Evolutionary conservation across 768 basidiomycete species (phyloP).

Genomic region (Russula virescens): DNA sequence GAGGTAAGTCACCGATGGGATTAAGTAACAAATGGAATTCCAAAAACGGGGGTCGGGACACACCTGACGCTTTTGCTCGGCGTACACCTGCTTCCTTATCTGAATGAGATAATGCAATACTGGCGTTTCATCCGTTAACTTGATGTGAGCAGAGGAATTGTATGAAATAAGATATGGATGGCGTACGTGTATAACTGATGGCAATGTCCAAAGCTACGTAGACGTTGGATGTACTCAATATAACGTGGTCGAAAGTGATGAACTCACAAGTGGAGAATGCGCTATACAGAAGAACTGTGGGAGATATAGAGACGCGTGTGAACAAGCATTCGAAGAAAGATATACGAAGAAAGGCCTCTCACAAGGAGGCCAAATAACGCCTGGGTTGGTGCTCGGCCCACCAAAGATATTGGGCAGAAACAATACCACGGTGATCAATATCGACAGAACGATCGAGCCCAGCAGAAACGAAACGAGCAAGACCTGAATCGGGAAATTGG

Average conservation of each 20-base stretch:
- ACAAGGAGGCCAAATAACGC: not conserved
- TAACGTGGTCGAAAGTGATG: not conserved
- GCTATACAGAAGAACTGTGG: not conserved
- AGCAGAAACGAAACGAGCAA: not conserved
- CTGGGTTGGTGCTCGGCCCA: not conserved
- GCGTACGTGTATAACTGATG: not conserved
- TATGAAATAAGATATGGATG: not conserved
- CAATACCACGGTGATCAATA: not conserved
- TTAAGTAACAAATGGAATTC: too few relatives aligned
- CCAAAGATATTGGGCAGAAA: too few relatives aligned
- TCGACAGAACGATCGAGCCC: not conserved
- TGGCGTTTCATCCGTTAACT: not conserved
- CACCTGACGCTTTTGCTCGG: conserved; percentile 1
- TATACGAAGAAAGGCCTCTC: not conserved
- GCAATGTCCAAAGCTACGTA: conserved; percentile 1
- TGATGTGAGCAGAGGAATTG: not conserved
- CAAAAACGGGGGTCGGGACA: too few relatives aligned
- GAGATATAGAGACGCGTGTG: not conserved
- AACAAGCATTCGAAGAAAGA: not conserved
- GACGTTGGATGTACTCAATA: not conserved
- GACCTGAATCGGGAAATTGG: not conserved
- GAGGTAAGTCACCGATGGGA: too few relatives aligned
- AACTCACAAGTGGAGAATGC: not conserved
- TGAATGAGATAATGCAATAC: conserved; percentile 3
- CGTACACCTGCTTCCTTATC: not conserved